A percentile compares a stretch with the other conserved stretches of the same genome.
phyloP scores from a whole-genome alignment of 257 asterid species.

The Paraleonurus japonicus region DNA sequence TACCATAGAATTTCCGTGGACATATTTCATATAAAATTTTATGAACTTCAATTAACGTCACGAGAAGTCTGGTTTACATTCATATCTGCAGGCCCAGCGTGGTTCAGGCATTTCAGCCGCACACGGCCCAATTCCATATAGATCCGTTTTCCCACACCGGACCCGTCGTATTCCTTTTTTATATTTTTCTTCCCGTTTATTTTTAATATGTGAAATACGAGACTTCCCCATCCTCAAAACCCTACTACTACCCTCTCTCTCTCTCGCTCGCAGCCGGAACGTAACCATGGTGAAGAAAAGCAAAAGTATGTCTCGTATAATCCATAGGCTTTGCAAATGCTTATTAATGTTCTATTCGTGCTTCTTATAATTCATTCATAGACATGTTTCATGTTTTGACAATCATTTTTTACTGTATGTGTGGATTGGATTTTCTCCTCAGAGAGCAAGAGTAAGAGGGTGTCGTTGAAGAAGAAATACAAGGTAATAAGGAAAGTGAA shows the following conservation, averaged over 20 bases:
- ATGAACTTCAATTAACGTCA: no score
- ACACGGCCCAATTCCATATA: no score
- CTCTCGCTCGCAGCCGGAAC: neutral
- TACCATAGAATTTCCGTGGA: no score
- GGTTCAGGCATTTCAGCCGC: no score
- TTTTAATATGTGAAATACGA: no score
- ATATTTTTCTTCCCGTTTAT: neutral
- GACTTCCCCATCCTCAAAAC: neutral
- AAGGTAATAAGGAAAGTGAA: constrained; percentile 78
- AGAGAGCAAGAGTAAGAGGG: constrained; percentile 96
- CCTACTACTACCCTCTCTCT: constrained; percentile 24
- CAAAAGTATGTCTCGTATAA: constrained; percentile 52
- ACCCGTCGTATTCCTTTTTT: neutral
- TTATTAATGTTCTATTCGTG: neutral
- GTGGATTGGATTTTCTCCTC: constrained; percentile 6
- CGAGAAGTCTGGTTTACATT: no score
- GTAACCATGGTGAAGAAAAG: constrained; percentile 72
- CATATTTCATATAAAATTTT: no score
- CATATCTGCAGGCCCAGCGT: no score
- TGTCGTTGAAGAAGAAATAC: constrained; percentile 74
- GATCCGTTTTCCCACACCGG: no score
- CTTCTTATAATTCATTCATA: neutral
- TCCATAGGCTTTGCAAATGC: neutral
- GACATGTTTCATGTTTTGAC: neutral
- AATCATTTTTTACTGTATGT: neutral